Conservation (phyloP, 306 rosid genomes). For the Quercus aquifolioides region DNA sequence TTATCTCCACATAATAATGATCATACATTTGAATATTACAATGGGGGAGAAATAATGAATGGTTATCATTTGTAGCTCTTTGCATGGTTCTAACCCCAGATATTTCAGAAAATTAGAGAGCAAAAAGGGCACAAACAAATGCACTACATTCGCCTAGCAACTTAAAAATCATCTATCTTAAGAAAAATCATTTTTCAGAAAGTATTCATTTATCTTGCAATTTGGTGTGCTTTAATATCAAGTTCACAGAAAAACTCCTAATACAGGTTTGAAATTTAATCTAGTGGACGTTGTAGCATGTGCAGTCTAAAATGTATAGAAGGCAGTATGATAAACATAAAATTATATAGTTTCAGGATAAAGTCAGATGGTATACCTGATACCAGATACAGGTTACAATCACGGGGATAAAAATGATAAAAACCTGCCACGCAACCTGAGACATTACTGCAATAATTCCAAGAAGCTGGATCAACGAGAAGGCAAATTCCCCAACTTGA, state of each 20-base stretch:
- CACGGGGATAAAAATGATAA: slow-evolving; percentile 46
- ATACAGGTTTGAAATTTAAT: neutral
- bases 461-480: too few relatives aligned
- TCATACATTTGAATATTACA: neutral
- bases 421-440: slow-evolving; percentile 52
- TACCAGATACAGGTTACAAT: slow-evolving; percentile 42
- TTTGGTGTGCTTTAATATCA: too few relatives aligned
- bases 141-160: too few relatives aligned
- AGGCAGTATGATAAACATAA: neutral
- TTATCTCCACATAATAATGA: neutral
- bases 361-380: too few relatives aligned
- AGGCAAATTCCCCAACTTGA: too few relatives aligned
- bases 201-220: neutral
- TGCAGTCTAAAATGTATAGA: neutral
- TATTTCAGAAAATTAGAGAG: too few relatives aligned
- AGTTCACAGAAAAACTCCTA: too few relatives aligned
- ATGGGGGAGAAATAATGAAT: neutral
- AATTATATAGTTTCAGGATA: neutral
- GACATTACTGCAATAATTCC: slow-evolving; percentile 8
- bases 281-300: neutral
- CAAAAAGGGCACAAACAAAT: too few relatives aligned
- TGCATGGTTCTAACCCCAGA: too few relatives aligned
- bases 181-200: neutral
- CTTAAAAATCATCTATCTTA: too few relatives aligned
- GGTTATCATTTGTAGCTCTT: neutral